Conservation (phyloP, 1,284 basidiomycete species). For the Uromyces viciae-fabae region DNA sequence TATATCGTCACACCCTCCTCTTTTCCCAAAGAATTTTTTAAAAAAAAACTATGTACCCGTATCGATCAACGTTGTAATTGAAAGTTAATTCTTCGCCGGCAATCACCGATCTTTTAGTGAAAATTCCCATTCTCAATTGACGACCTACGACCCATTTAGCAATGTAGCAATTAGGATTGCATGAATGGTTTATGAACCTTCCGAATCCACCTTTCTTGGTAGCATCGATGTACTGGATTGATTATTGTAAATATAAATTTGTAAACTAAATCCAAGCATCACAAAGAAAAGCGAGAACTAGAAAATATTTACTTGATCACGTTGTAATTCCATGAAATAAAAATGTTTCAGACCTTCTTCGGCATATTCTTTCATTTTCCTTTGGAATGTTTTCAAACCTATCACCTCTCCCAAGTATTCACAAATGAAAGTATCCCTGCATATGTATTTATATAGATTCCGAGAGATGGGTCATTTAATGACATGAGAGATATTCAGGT, state of each 20-base stretch:
- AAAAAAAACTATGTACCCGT: slow-evolving; percentile 67
- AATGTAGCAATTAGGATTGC: slow-evolving; percentile 97
- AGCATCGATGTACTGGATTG: slow-evolving; percentile 83
- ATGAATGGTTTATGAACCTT: slow-evolving; percentile 96
- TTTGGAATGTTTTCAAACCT: slow-evolving; percentile 77
- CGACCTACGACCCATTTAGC: slow-evolving; percentile 95
- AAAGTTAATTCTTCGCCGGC: slow-evolving; percentile 92
- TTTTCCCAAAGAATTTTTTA: no score
- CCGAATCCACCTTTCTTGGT: slow-evolving; percentile 95
- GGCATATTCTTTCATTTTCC: slow-evolving; percentile 89
- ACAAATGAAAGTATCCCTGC: slow-evolving; percentile 85
- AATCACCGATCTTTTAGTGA: slow-evolving; percentile 76
- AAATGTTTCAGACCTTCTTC: slow-evolving; percentile 92
- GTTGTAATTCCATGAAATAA: slow-evolving; percentile 99
- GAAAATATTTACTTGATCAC: slow-evolving; percentile 71
- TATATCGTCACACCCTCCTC: no score
- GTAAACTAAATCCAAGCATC: background rate
- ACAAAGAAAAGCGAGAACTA: background rate
- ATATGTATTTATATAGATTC: background rate
- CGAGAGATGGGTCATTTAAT: no score
- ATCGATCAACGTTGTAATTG: slow-evolving; percentile 99
- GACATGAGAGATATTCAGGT: no score
- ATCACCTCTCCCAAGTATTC: slow-evolving; percentile 98
- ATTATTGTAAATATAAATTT: background rate
- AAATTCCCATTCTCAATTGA: slow-evolving; percentile 95